Evolutionary conservation across 108 stramenopile genomes (phyloP).

Genomic region (Chaetoceros muelleri): DNA sequence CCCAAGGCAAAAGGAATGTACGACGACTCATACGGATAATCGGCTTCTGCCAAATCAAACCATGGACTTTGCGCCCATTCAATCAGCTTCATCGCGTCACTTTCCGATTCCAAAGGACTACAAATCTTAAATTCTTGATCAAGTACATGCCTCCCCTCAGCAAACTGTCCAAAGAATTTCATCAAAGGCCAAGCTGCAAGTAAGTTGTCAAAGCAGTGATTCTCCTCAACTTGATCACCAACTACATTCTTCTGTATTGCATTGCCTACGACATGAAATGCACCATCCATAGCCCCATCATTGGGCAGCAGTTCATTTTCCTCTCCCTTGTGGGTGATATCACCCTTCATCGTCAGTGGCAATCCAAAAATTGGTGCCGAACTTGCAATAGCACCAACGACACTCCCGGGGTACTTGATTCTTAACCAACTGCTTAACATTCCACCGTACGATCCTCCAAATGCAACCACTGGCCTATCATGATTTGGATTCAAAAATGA

Average conservation of each 20-base stretch:
- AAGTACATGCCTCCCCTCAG: constrained; percentile 5
- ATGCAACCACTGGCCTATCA: constrained; percentile 44
- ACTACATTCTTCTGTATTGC: constrained; percentile 23
- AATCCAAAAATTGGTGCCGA: constrained; percentile 49
- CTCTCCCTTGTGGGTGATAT: background rate
- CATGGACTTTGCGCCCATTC: constrained; percentile 37
- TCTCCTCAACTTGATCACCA: constrained; percentile 6
- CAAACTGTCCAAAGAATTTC: constrained; percentile 13
- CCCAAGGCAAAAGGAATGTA: constrained; percentile 63
- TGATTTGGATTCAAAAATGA: constrained; percentile 17
- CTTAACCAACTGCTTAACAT: constrained; percentile 86
- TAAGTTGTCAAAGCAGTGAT: constrained; percentile 32
- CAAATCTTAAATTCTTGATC: constrained; percentile 34
- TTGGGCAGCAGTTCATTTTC: constrained; percentile 8
- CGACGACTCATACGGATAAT: constrained; percentile 50
- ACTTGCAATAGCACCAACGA: constrained; percentile 80
- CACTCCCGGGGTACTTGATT: constrained; percentile 74
- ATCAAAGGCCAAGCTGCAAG: constrained; percentile 38
- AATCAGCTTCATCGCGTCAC: constrained; percentile 14
- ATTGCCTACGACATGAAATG: constrained; percentile 23
- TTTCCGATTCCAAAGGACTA: constrained; percentile 8
- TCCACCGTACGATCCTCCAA: constrained; percentile 90
- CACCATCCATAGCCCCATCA: constrained; percentile 27
- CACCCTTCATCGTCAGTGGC: background rate
- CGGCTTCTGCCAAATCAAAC: constrained; percentile 63